phyloP scores from a whole-genome alignment of 352 stramenopile species.

The Achlya hypogyna region DNA sequence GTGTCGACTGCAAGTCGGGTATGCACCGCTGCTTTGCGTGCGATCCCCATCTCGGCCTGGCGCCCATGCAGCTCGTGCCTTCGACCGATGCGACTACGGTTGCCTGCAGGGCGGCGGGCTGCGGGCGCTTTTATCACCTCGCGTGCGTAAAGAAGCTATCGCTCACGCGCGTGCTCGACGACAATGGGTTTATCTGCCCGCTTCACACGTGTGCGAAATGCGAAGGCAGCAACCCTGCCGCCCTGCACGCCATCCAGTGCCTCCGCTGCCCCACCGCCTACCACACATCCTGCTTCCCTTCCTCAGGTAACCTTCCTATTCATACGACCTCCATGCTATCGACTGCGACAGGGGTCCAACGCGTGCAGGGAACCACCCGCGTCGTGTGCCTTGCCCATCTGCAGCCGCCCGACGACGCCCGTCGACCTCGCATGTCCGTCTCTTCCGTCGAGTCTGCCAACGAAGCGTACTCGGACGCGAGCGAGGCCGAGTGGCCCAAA shows the following conservation, averaged over 20 bases:
- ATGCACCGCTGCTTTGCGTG: constrained; percentile 78
- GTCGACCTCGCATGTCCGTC: background rate
- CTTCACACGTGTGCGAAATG: constrained; percentile 60
- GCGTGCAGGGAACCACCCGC: background rate
- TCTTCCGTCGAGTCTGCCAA: background rate
- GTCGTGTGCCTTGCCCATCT: constrained; percentile 9
- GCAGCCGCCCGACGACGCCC: background rate
- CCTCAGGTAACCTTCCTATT: background rate
- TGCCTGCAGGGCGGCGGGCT: constrained; percentile 60
- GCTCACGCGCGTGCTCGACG: constrained; percentile 54
- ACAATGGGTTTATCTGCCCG: constrained; percentile 76
- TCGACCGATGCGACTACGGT: background rate
- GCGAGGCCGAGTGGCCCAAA: background rate
- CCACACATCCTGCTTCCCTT: constrained; percentile 64
- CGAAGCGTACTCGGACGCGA: background rate
- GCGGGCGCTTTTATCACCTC: constrained; percentile 79
- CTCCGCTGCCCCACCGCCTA: constrained; percentile 72
- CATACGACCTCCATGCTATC: background rate
- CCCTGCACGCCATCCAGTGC: constrained; percentile 61
- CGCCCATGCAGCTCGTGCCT: background rate
- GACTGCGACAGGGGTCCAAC: constrained; percentile 1
- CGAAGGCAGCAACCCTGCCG: background rate
- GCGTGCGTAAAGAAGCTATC: constrained; percentile 72
- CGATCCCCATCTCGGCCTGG: constrained; percentile 26
- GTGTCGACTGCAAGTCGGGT: constrained; percentile 38